Percentiles rank a stretch among this genome's conserved stretches.
Evolutionary conservation across 805 yeast genomes (phyloP).

Genomic region (Suhomyces xylopsoci): DNA sequence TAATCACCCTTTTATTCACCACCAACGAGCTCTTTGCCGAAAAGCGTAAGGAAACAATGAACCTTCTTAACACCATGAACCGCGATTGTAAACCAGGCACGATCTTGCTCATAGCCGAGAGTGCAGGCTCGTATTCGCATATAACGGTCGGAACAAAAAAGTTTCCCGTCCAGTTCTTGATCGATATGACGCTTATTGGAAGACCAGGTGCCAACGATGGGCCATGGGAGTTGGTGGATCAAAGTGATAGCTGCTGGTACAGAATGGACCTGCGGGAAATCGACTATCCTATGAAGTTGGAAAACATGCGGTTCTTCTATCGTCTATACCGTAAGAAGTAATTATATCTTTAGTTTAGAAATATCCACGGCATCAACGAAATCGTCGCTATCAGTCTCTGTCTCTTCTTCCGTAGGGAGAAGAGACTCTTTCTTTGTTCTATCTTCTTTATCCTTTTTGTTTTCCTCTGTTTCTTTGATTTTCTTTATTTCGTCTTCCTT

Average conservation of each 20-base stretch:
- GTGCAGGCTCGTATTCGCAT: slow-evolving; percentile 88
- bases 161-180: slow-evolving; percentile 78
- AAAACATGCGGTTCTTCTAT: slow-evolving; percentile 84
- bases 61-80: slow-evolving; percentile 54
- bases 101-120: slow-evolving; percentile 66
- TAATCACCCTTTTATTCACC: slow-evolving; percentile 76
- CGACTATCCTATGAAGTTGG: slow-evolving; percentile 64
- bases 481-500: too few relatives aligned
- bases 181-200: slow-evolving; percentile 70
- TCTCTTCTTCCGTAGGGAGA: background rate
- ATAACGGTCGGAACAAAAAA: slow-evolving; percentile 70
- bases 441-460: background rate
- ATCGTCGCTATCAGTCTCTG: background rate
- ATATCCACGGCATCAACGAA: slow-evolving; percentile 1
- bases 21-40: slow-evolving; percentile 82
- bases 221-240: slow-evolving; percentile 62
- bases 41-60: slow-evolving; percentile 58
- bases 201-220: slow-evolving; percentile 40
- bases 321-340: slow-evolving; percentile 62
- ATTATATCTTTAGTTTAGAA: slow-evolving; percentile 9
- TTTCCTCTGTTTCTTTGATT: background rate
- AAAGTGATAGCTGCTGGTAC: slow-evolving; percentile 81
- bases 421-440: background rate
- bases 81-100: slow-evolving; percentile 53
- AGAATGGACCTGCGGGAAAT: slow-evolving; percentile 50